Base-by-base conservation (phyloP, 805 yeast genomes). In the Monosporozyma siamensis region DNA sequence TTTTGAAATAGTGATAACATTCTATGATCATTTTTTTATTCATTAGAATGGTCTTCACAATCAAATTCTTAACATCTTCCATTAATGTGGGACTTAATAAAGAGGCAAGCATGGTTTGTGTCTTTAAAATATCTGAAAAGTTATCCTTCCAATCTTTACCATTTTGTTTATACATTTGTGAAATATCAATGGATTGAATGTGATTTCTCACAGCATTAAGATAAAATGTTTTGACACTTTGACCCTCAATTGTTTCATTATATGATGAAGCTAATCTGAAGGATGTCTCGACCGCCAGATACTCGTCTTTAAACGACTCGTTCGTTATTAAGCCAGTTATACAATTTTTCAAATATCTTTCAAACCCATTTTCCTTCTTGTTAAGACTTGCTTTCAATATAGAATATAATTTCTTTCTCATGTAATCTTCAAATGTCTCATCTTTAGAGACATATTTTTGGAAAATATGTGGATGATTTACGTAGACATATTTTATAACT, bases 391-490 rank as follows among this genome's bases (percentile, higher is more conserved):
- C 18, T 12, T 32, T 32, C 6, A 32, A 12, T 17, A n/a, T 7
- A 4, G 6, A 6, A 18, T 32, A 32, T 14, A 34, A 34, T 34
- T 26, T 35, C 10, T 41, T 42, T n/a, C 46, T 41, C 5, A 40
- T 11, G 6, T 25, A 12, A 15, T 45, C 44, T 41, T 40, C 15
- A 46, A 43, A 27, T 24, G 42, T 17, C 39, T 21, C 10, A 41
- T 29, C 36, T n/a, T 38, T 34, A 5, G 41, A 25, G 5, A 42
- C 27, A 12, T 25, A 25, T 37, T 46, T 46, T 17, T 44, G 44
- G 17, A 40, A 18, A 1, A 48, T 17, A 17, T 24, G 17, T 4
- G 48, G 47, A 36, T 43, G 47, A 39, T 52, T 52, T 14, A 18
- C 18, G 12, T 35, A 34, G 12, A 43, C 23, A 38, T 50, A 52